Evolutionary conservation across 2,329 filamentous ascomycete genomes (phyloP), one percentile per base, ranked within the genome.

Genomic region (Xylariaceae sp.): DNA sequence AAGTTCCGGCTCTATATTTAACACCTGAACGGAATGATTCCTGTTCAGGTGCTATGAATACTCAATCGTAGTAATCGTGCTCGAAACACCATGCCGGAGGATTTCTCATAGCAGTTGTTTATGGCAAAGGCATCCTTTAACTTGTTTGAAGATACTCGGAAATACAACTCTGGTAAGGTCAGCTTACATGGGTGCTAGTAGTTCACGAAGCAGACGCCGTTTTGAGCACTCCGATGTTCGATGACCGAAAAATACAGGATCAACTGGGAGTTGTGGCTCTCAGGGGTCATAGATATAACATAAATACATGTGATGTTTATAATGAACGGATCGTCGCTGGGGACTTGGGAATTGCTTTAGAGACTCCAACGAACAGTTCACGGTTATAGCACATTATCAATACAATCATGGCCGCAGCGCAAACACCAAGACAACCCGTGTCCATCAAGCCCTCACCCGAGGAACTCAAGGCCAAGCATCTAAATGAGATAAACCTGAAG

Each of bases 401-500:
- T 30, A 17, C 13, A 13, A 61, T 45, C 53, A 61, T 63, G 58
- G 55, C 63, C 5, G 55, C 58, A n/a, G 48, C 60, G 37, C 47
- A 50, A 50, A 54, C 23, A n/a, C 44, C 57, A 34, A 62, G 58
- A 57, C 62, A 58, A 51, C 68, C 68, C 17, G 62, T 56, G 51
- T 53, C 66, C 57, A 48, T 69, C 1, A 65, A 58, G 8, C 61
- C 67, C n/a, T 67, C 68, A 2, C 51, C 51, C 7, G 23, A 59
- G 17, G 81, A 84, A 61, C 63, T 78, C 13, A 64, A 72, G n/a
- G 68, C 69, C 23, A 68, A 70, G 1, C 47, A 60, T 0, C 77
- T 85, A 1, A 69, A 68, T 7, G 73, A 76, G 9, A 73, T 75
- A 18, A 86, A 84, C 59, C 73, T 87, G 1, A 82, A 86, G 64